Evolutionary conservation across 2,329 filamentous ascomycete species (phyloP).

Genomic region (Ceratocystiopsis brevicomis): DNA sequence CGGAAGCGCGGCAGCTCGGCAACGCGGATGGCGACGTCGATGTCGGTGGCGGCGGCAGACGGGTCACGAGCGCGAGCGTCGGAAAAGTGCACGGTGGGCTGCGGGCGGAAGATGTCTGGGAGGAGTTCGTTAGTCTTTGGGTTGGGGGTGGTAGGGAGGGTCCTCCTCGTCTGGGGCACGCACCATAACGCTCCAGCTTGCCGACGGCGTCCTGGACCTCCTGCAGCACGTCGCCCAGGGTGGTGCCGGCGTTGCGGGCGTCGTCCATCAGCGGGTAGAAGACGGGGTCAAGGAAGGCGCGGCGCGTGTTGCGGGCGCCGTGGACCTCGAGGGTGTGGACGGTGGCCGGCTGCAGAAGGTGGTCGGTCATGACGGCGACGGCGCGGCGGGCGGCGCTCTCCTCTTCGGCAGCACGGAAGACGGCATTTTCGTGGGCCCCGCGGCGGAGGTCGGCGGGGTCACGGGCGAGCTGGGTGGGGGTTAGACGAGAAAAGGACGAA

Average conservation of each 20-base stretch:
- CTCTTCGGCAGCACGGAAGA: slow-evolving; percentile 2
- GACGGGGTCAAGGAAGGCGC: slow-evolving; percentile 63
- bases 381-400: slow-evolving; percentile 5
- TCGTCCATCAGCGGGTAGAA: slow-evolving; percentile 59
- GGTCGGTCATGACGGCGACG: slow-evolving; percentile 37
- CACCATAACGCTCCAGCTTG: slow-evolving; percentile 44
- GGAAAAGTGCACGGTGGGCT: slow-evolving; percentile 68
- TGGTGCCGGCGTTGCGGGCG: slow-evolving; percentile 49
- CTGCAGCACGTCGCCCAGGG: slow-evolving; percentile 58
- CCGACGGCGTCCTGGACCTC: slow-evolving; percentile 51
- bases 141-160: too few species aligned
- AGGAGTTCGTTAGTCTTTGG: too few species aligned
- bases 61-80: slow-evolving; percentile 50
- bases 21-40: slow-evolving; percentile 63
- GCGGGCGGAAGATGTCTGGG: slow-evolving; percentile 68
- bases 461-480: slow-evolving; percentile 1
- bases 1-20: slow-evolving; percentile 67
- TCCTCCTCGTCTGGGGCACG: background rate
- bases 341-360: slow-evolving; percentile 71
- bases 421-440: slow-evolving; percentile 5
- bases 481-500: background rate
- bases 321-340: slow-evolving; percentile 73
- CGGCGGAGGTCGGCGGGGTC: slow-evolving; percentile 5
- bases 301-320: slow-evolving; percentile 66
- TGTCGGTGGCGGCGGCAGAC: slow-evolving; percentile 51